phyloP scores from a whole-genome alignment of 2,329 filamentous ascomycete species.

The Aureobasidium sp. region DNA sequence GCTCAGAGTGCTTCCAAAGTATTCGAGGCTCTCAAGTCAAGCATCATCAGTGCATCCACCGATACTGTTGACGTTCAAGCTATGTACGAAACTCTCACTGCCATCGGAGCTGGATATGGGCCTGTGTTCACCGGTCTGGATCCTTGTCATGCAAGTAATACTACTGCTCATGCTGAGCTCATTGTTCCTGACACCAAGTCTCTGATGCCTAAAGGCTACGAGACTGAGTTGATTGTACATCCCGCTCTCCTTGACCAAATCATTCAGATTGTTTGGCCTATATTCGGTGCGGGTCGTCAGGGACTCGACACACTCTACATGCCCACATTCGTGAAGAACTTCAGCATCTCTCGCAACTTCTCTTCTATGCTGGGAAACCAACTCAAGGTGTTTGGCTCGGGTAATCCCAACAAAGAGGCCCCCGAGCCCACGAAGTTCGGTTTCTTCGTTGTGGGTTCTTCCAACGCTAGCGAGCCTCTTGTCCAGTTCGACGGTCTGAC shows the following conservation, averaged over 20 bases:
- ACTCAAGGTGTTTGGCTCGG: neutral
- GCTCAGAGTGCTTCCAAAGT: neutral
- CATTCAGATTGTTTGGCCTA: constrained; percentile 4
- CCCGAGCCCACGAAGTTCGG: neutral
- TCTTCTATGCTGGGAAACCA: neutral
- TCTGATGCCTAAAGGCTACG: neutral
- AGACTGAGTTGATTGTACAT: neutral
- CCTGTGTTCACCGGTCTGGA: neutral
- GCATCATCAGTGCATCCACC: neutral
- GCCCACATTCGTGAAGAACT: constrained; percentile 1
- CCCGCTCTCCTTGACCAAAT: neutral
- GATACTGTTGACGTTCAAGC: neutral
- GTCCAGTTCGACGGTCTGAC: neutral
- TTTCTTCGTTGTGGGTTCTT: neutral
- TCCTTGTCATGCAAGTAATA: no score
- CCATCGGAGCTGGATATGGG: neutral
- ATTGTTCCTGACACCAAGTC: neutral
- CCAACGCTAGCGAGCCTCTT: neutral
- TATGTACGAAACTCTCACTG: neutral
- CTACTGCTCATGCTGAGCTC: no score
- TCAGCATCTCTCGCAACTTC: neutral
- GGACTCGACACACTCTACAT: neutral
- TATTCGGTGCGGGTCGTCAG: neutral
- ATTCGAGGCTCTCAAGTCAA: neutral
- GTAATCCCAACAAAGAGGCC: neutral